Base-by-base conservation (phyloP, 1,139 yeast species). In the Protomyces pachydermus region DNA sequence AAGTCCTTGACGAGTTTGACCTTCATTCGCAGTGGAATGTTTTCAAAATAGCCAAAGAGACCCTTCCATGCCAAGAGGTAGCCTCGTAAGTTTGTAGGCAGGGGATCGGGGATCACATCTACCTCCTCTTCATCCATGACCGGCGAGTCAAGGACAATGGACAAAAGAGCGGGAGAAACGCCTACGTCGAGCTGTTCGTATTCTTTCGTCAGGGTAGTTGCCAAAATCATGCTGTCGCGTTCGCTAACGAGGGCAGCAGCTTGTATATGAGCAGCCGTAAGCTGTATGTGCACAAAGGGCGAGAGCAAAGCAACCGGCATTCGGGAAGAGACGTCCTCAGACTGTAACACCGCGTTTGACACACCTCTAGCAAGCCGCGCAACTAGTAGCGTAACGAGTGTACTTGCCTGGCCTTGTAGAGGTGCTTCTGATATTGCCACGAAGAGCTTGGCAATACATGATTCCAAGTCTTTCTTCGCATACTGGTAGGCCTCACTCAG, bases 11-110 rank as follows among this genome's bases (percentile, higher is more conserved):
- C 80, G 70, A 87, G 87, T 56, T 80, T 79, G 37, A 48, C 38
- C 46, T 61, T 54, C 45, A 64, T 60, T 9, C 63, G 52, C 14
- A 50, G 72, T 6, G 95, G 84, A 5, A 88, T 82, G 66, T 85
- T 84, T 64, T 82, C 81, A 72, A 91, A 88, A 72, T 84, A 85
- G 37, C 77, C 77, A 68, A 88, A 80, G 0, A 88, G 74, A 65
- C 89, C 75, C 65, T 77, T 76, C 96, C 97, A 91, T 54, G 84
- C 78, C 85, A 90, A 85, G 54, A 88, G 71, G 71, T 82, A 88
- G 50, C 76, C 56, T 56, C 72, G 61, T 64, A 67, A 65, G 16
- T 62, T 60, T 1, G 51, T 42, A 12, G 51, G 38, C 34, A 65
- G 25, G n/a, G 58, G 61, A 14, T 61, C 56, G 3, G 38, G 63